These are phyloP conservation scores for Hordeum pubiflorum DNA, from an alignment of 202 grass and related monocot genomes.

Conservation along the genomic window DNA sequence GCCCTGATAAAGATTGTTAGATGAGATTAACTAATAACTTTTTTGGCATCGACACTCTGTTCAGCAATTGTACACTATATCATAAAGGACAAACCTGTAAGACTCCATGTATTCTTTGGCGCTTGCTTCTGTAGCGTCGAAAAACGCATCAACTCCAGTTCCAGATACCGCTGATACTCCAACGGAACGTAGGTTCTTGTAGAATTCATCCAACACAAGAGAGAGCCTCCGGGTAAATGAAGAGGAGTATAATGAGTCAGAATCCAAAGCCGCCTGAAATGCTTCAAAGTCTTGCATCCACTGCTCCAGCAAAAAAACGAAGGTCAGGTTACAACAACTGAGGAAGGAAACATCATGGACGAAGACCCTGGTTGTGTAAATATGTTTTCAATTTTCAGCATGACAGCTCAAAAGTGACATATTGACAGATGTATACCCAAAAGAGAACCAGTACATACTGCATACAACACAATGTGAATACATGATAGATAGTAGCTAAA, in stretches of 20 bases:
- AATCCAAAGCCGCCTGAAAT: slow-evolving; percentile 77
- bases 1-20: slow-evolving; percentile 36
- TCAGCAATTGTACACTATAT: not conserved
- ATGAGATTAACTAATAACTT: not conserved
- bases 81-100: slow-evolving; percentile 47
- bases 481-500: not conserved
- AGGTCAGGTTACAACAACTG: not conserved
- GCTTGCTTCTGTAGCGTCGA: slow-evolving; percentile 70
- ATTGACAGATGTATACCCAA: not conserved
- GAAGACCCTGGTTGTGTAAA: not conserved
- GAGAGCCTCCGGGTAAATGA: slow-evolving; percentile 74
- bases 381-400: not conserved
- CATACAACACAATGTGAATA: not conserved
- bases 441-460: not conserved
- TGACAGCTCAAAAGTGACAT: not conserved
- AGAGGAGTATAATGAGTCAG: slow-evolving; percentile 72
- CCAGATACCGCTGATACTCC: slow-evolving; percentile 90
- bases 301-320: slow-evolving; percentile 40
- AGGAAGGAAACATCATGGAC: not conserved
- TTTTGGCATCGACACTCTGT: not conserved
- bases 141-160: slow-evolving; percentile 60
- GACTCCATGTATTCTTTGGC: slow-evolving; percentile 87
- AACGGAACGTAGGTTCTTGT: slow-evolving; percentile 69
- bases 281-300: slow-evolving; percentile 99
- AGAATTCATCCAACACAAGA: slow-evolving; percentile 82